Conservation (phyloP, 768 basidiomycete species). For the Melanogaster broomeanus region DNA sequence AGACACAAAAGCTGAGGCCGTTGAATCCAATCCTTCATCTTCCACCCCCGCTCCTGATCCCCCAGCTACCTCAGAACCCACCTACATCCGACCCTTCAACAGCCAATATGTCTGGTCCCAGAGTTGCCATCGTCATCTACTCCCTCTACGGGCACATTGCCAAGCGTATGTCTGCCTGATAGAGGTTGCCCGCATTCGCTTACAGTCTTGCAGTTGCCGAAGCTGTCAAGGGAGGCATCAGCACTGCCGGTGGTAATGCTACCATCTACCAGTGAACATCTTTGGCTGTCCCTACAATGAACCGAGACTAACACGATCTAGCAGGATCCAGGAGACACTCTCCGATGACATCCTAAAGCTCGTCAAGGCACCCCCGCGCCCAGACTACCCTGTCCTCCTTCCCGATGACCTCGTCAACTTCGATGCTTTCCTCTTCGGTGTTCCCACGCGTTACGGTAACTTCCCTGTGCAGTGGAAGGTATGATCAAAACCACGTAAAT, state of each 20-base stretch:
- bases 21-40: slow-evolving; percentile 2
- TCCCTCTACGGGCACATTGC: slow-evolving; percentile 52
- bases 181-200: neutral
- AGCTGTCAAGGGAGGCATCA: slow-evolving; percentile 41
- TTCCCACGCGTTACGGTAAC: slow-evolving; percentile 81
- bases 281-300: neutral
- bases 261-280: slow-evolving; percentile 48
- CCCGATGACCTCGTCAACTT: slow-evolving; percentile 17
- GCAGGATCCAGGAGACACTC: slow-evolving; percentile 82
- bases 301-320: neutral
- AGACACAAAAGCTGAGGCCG: slow-evolving; percentile 10
- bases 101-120: slow-evolving; percentile 28
- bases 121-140: slow-evolving; percentile 50
- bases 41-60: neutral
- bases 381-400: slow-evolving; percentile 47
- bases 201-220: slow-evolving; percentile 28
- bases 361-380: slow-evolving; percentile 73
- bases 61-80: slow-evolving; percentile 1
- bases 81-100: neutral
- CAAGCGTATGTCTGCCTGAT: slow-evolving; percentile 36
- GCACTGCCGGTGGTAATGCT: slow-evolving; percentile 41
- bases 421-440: slow-evolving; percentile 61
- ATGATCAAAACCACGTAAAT: slow-evolving; percentile 15
- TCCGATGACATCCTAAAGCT: slow-evolving; percentile 63
- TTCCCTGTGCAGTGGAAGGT: slow-evolving; percentile 79